Conservation (phyloP, 805 yeast species). For the Pichia occidentalis region DNA sequence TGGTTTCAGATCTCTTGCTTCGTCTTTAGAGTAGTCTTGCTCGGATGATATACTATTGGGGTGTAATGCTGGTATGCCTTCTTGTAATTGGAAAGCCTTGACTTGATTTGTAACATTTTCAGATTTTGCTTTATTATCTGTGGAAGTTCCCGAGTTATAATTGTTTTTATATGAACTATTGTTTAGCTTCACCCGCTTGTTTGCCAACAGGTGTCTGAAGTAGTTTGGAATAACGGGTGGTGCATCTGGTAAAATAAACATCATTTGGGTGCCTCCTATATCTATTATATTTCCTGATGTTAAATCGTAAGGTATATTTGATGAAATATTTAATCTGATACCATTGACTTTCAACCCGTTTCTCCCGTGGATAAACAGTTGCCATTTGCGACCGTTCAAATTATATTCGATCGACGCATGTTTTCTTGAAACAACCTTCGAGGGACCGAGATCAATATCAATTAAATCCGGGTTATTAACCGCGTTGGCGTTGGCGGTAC, state of each 20-base stretch:
- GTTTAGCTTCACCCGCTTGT: constrained; percentile 16
- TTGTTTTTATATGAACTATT: not conserved
- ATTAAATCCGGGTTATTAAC: constrained; percentile 30
- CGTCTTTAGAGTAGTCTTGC: constrained; percentile 77
- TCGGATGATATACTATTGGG: constrained; percentile 19
- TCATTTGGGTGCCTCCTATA: constrained; percentile 97
- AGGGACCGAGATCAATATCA: constrained; percentile 92
- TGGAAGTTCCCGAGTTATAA: not conserved
- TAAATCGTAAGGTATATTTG: constrained; percentile 44
- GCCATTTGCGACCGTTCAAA: constrained; percentile 74
- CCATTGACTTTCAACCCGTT: constrained; percentile 93
- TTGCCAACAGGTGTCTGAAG: constrained; percentile 34
- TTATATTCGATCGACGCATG: constrained; percentile 85
- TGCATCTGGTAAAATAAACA: constrained; percentile 93
- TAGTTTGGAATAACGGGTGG: constrained; percentile 58
- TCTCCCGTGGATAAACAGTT: constrained; percentile 73
- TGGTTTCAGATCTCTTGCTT: constrained; percentile 88
- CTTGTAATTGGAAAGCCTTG: constrained; percentile 40
- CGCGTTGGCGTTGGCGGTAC: constrained; percentile 1
- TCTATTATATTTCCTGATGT: constrained; percentile 88
- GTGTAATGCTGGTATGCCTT: constrained; percentile 8
- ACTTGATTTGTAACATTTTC: constrained; percentile 23
- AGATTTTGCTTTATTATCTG: constrained; percentile 5
- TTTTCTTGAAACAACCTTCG: constrained; percentile 89
- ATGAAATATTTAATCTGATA: constrained; percentile 35